Conservation (phyloP, 768 basidiomycete genomes). For the Leccinum olivaceopallidum region DNA sequence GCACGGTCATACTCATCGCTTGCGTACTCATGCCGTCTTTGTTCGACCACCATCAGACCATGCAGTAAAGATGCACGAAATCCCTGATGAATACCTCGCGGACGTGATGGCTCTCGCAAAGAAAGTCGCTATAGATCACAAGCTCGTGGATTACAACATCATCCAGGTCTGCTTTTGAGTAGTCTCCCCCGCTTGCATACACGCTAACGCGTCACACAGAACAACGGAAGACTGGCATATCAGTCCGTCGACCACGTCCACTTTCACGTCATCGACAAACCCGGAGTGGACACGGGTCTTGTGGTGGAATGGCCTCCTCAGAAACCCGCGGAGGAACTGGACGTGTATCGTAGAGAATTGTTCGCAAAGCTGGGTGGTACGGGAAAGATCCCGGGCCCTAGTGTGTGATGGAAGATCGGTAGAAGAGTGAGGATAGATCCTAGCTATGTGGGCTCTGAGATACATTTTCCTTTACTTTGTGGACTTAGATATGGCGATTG, state of each 20-base stretch:
- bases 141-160: slow-evolving; percentile 79
- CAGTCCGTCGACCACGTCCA: slow-evolving; percentile 84
- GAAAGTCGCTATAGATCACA: slow-evolving; percentile 75
- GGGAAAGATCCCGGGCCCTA: neutral
- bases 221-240: slow-evolving; percentile 65
- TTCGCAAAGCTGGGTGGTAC: neutral
- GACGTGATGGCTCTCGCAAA: slow-evolving; percentile 82
- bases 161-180: slow-evolving; percentile 48
- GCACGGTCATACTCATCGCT: fast-evolving
- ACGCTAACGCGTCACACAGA: slow-evolving; percentile 38
- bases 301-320: slow-evolving; percentile 62
- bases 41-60: slow-evolving; percentile 56
- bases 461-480: neutral
- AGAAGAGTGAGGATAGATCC: neutral
- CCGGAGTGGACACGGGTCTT: slow-evolving; percentile 67
- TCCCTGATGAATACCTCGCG: slow-evolving; percentile 79
- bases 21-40: neutral
- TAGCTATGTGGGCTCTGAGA: neutral
- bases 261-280: slow-evolving; percentile 93
- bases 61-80: slow-evolving; percentile 78
- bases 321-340: slow-evolving; percentile 9
- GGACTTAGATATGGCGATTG: neutral
- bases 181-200: neutral
- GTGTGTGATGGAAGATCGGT: neutral
- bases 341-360: slow-evolving; percentile 7